Conservation (phyloP, 2,329 filamentous ascomycete genomes). For the Thermomyces lanuginosus region DNA sequence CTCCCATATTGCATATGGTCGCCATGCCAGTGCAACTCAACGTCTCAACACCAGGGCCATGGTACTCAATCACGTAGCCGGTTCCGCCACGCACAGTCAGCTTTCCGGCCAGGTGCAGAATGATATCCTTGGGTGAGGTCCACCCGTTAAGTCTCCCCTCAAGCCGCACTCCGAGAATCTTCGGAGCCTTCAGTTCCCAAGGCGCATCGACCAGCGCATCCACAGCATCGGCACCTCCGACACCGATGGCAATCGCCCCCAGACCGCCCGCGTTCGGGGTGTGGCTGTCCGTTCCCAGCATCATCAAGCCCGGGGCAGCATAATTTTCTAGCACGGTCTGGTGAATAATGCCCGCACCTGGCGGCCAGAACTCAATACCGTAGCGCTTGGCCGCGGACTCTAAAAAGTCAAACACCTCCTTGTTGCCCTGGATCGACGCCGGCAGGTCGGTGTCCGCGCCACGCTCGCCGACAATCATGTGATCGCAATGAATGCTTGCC, state of each 20-base stretch:
- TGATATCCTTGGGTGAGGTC: slow-evolving; percentile 91
- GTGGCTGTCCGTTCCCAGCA: slow-evolving; percentile 95
- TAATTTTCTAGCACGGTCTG: slow-evolving; percentile 98
- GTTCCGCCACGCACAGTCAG: slow-evolving; percentile 89
- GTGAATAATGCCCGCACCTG: slow-evolving; percentile 88
- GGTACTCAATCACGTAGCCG: slow-evolving; percentile 87
- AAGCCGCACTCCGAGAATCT: slow-evolving; percentile 70
- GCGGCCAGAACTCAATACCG: slow-evolving; percentile 91
- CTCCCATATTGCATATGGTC: slow-evolving; percentile 77
- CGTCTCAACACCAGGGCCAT: slow-evolving; percentile 74
- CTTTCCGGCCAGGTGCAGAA: slow-evolving; percentile 72
- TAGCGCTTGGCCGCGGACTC: slow-evolving; percentile 84
- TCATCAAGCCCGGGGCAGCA: slow-evolving; percentile 91
- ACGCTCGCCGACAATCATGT: slow-evolving; percentile 90
- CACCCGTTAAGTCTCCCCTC: slow-evolving; percentile 74
- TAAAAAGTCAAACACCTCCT: slow-evolving; percentile 94
- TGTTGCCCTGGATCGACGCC: slow-evolving; percentile 75
- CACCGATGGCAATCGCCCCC: slow-evolving; percentile 86
- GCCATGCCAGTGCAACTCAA: slow-evolving; percentile 88
- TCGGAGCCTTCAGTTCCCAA: slow-evolving; percentile 94
- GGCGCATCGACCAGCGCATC: slow-evolving; percentile 91
- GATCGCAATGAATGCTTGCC: slow-evolving; percentile 95
- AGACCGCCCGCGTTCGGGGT: slow-evolving; percentile 94
- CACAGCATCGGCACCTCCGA: slow-evolving; percentile 91
- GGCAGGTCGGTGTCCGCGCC: slow-evolving; percentile 76